Conservation (phyloP, 768 basidiomycete species). For the Kwoniella heveanensis region DNA sequence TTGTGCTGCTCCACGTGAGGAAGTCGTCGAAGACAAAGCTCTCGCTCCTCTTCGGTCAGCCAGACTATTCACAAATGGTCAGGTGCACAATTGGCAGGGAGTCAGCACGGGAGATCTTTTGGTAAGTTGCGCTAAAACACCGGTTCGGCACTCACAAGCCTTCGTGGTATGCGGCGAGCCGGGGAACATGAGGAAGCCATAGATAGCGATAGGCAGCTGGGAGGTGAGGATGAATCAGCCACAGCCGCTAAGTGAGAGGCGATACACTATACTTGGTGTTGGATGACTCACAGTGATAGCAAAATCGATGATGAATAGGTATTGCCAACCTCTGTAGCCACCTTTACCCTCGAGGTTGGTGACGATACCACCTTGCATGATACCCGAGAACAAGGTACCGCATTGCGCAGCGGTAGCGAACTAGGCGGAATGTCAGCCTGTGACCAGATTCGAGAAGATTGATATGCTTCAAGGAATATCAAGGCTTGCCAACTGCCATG, state of each 20-base stretch:
- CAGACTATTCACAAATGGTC: slow-evolving; percentile 59
- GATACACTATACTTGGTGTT: neutral
- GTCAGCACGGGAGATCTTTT: no score
- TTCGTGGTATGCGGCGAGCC: slow-evolving; percentile 67
- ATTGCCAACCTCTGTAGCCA: slow-evolving; percentile 34
- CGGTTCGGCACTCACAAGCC: slow-evolving; percentile 15
- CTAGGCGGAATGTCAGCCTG: neutral
- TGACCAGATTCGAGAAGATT: no score
- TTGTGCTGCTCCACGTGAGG: slow-evolving; percentile 27
- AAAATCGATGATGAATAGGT: slow-evolving; percentile 34
- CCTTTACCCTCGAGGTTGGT: slow-evolving; percentile 29
- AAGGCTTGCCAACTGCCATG: no score
- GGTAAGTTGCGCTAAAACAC: no score
- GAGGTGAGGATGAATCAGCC: neutral
- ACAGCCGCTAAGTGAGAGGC: neutral
- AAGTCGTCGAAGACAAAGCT: slow-evolving; percentile 34
- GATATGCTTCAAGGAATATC: no score
- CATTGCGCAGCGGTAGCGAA: slow-evolving; percentile 57
- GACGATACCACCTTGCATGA: slow-evolving; percentile 46
- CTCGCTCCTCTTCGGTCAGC: slow-evolving; percentile 60
- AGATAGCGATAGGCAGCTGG: slow-evolving; percentile 64
- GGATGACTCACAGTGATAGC: slow-evolving; percentile 54
- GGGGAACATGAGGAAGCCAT: slow-evolving; percentile 73
- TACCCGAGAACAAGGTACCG: slow-evolving; percentile 42
- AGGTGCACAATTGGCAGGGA: neutral